Percentiles rank a stretch among this genome's conserved stretches.
Evolutionary conservation across 495 filamentous ascomycete species (phyloP).

Genomic region (Elaphomyces granulatus): DNA sequence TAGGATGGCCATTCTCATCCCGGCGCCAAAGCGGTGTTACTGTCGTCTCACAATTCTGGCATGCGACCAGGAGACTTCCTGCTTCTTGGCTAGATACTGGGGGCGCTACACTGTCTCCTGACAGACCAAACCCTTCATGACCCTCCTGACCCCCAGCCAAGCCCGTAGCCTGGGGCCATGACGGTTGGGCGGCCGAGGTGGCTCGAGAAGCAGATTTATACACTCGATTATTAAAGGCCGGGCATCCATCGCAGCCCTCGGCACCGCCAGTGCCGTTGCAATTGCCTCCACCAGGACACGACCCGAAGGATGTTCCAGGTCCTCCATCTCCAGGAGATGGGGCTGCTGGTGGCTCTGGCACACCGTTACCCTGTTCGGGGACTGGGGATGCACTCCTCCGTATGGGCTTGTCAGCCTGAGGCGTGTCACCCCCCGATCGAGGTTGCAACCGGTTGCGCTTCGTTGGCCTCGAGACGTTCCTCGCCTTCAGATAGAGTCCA

Average conservation of each 20-base stretch:
- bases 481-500: slow-evolving; percentile 84
- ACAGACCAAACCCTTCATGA: slow-evolving; percentile 13
- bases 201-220: slow-evolving; percentile 54
- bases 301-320: slow-evolving; percentile 45
- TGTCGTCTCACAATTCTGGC: slow-evolving; percentile 94
- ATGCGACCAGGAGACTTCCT: slow-evolving; percentile 73
- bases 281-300: slow-evolving; percentile 85
- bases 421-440: background rate
- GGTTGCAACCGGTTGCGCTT: slow-evolving; percentile 54
- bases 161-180: slow-evolving; percentile 14
- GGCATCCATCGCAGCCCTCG: slow-evolving; percentile 91
- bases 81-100: slow-evolving; percentile 20
- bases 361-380: slow-evolving; percentile 9
- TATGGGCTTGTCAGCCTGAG: background rate
- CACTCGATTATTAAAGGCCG: slow-evolving; percentile 92
- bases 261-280: slow-evolving; percentile 96
- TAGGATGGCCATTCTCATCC: slow-evolving; percentile 89
- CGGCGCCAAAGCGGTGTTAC: slow-evolving; percentile 93
- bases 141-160: slow-evolving; percentile 11
- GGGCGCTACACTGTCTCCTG: slow-evolving; percentile 14
- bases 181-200: slow-evolving; percentile 15
- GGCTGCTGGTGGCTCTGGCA: slow-evolving; percentile 17
- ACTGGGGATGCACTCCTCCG: slow-evolving; percentile 5
- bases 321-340: slow-evolving; percentile 20
- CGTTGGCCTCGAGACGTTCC: slow-evolving; percentile 77